Base-by-base conservation (phyloP, 495 filamentous ascomycete genomes). In the Hypomontagnella submonticulosa region DNA sequence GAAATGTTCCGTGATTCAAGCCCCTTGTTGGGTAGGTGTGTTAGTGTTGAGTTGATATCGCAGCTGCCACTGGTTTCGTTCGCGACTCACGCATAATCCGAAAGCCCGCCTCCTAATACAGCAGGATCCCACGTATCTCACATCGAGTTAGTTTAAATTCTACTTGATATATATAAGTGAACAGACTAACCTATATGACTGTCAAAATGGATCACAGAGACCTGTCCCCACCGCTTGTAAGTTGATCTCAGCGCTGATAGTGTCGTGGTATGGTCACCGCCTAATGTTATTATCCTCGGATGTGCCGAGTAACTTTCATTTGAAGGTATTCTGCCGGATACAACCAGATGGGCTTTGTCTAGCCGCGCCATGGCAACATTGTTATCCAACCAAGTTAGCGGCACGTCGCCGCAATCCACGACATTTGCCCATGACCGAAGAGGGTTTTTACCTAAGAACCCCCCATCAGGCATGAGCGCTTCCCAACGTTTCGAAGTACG, bases 41-140 rank as follows among this genome's bases (percentile, higher is more conserved):
- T 56, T 33, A 56, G 43, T 7, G 6, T 48, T 5, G 5, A 34
- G 10, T 4, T 48, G 9, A 19, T 15, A 48, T 40, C n/a, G 9
- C 4, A 11, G 9, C 11, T 10, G 5, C 30, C n/a, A 23, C 34
- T 13, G 30, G 30, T 23, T 32, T 38, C 9, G 3, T 46, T 53
- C 9, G 10, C 6, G 18, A 40, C 75, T 68, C 69, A 78, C 75
- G 76, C 76, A 52, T 80, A 79, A 50, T 78, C 71, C n/a, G 78
- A 77, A 38, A 79, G 72, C 9, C 71, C 75, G 15, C 78, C 76
- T 13, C 74, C 72, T 18, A 79, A 37, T 18, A 77, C 75, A 0
- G 85, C 80, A 2, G 92, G 92, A 70, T 92, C 85, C 91, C 91
- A 94, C 0, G 92, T 95, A 74, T 96, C 92, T 44, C 10, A n/a